phyloP scores from a whole-genome alignment of 1,139 yeast species.

The Magnusiomyces tetraspermus region DNA sequence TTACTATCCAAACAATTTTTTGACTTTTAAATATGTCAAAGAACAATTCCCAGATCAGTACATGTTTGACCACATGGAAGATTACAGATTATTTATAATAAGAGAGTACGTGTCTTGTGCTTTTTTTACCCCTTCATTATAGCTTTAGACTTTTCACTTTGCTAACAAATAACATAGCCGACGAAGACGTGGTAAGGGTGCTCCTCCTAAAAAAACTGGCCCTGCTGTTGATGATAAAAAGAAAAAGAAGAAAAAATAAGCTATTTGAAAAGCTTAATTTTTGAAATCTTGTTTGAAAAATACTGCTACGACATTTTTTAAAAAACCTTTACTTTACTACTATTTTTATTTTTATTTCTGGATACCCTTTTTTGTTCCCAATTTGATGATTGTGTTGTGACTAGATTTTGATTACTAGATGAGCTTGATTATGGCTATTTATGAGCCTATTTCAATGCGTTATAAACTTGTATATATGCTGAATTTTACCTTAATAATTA shows the following conservation, averaged over 20 bases:
- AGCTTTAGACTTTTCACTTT: background rate
- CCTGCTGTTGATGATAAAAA: slow-evolving; percentile 31
- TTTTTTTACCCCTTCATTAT: background rate
- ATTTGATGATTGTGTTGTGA: too few relatives aligned
- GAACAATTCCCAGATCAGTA: slow-evolving; percentile 47
- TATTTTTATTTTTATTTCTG: too few relatives aligned
- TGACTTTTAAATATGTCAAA: slow-evolving; percentile 49
- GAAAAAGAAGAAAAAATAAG: slow-evolving; percentile 28
- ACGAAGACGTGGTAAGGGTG: slow-evolving; percentile 87
- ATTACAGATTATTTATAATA: slow-evolving; percentile 36
- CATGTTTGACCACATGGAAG: slow-evolving; percentile 66
- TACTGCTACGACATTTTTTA: too few relatives aligned
- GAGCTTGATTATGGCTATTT: too few relatives aligned
- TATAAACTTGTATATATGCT: too few relatives aligned
- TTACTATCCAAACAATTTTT: slow-evolving; percentile 67
- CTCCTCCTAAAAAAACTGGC: slow-evolving; percentile 66
- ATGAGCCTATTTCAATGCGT: too few relatives aligned
- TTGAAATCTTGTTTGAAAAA: too few relatives aligned
- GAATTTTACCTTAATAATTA: too few relatives aligned
- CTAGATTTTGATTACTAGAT: too few relatives aligned
- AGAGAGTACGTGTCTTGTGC: slow-evolving; percentile 19
- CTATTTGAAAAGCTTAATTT: too few relatives aligned
- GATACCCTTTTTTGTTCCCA: too few relatives aligned
- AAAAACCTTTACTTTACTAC: too few relatives aligned
- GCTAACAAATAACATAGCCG: slow-evolving; percentile 27